Conservation (phyloP, 768 basidiomycete species). For the Pisolithus orientalis region DNA sequence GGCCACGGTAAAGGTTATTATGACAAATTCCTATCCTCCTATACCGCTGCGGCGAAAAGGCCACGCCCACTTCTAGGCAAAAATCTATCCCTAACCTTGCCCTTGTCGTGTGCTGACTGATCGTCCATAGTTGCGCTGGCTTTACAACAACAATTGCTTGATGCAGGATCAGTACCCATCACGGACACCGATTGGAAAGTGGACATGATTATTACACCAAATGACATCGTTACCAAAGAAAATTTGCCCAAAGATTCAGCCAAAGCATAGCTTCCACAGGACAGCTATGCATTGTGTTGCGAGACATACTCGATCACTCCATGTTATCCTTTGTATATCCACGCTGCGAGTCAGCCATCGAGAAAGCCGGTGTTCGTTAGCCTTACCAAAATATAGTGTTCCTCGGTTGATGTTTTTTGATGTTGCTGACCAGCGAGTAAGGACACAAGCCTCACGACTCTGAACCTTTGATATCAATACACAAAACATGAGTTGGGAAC, state of each 20-base stretch:
- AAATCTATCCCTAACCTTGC: slow-evolving; percentile 14
- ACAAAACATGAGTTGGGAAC: slow-evolving; percentile 2
- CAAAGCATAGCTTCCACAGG: slow-evolving; percentile 13
- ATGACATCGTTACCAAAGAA: slow-evolving; percentile 27
- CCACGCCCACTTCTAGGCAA: slow-evolving; percentile 55
- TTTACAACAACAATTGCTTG: slow-evolving; percentile 57
- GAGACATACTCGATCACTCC: slow-evolving; percentile 20
- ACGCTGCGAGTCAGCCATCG: slow-evolving; percentile 6
- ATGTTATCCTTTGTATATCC: slow-evolving; percentile 9
- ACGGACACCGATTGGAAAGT: slow-evolving; percentile 57
- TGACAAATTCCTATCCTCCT: slow-evolving; percentile 62
- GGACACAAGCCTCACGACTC: slow-evolving; percentile 35
- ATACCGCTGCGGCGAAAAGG: slow-evolving; percentile 34
- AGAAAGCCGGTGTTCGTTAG: slow-evolving; percentile 16
- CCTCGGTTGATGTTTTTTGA: slow-evolving; percentile 9
- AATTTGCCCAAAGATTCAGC: slow-evolving; percentile 7
- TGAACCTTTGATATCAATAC: slow-evolving; percentile 17
- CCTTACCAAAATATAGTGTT: slow-evolving; percentile 20
- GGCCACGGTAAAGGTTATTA: slow-evolving; percentile 86
- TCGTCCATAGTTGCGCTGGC: slow-evolving; percentile 52
- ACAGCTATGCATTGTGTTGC: slow-evolving; percentile 12
- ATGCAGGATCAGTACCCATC: slow-evolving; percentile 45
- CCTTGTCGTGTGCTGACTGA: slow-evolving; percentile 10
- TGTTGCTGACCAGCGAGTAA: slow-evolving; percentile 25
- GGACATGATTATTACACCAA: slow-evolving; percentile 52